Conservation (phyloP, 176 grass and related monocot genomes). For the Pharus latifolius region DNA sequence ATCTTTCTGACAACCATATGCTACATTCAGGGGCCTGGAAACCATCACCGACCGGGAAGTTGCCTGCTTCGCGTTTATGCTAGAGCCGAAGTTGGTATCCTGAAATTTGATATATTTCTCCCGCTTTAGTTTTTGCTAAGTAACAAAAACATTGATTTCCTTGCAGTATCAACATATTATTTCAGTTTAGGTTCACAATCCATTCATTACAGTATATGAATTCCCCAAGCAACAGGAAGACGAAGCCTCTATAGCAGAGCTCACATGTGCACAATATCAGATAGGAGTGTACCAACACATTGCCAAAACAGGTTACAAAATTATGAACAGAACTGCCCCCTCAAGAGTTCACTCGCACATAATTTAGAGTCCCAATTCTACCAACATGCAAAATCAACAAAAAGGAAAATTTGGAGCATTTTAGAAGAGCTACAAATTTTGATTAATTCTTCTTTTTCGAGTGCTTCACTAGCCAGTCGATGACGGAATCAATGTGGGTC, state of each 20-base stretch:
- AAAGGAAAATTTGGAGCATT: conserved; percentile 1
- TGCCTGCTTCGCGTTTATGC: too few species aligned
- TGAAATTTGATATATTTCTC: not conserved
- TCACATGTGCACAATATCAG: conserved; percentile 18
- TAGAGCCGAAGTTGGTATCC: too few species aligned
- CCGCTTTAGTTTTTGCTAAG: not conserved
- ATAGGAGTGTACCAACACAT: conserved; percentile 17
- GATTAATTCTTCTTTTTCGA: conserved; percentile 85
- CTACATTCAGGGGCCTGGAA: too few species aligned
- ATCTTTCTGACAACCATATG: too few species aligned
- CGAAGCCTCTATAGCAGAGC: conserved; percentile 10
- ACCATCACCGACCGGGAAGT: too few species aligned
- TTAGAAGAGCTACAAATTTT: conserved; percentile 1
- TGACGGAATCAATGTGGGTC: conserved; percentile 80
- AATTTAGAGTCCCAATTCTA: conserved; percentile 50
- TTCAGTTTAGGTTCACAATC: not conserved
- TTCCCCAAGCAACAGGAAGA: conserved; percentile 5
- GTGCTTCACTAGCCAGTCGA: conserved; percentile 96
- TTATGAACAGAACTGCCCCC: conserved; percentile 41
- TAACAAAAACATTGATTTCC: not conserved
- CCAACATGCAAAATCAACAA: conserved; percentile 19
- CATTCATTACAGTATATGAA: conserved; percentile 10
- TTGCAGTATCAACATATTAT: not conserved
- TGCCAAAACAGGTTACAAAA: conserved; percentile 46
- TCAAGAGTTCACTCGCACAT: conserved; percentile 32